Evolutionary conservation across 306 rosid species (phyloP), one percentile per base, ranked within the genome.

Genomic region (Cucurbita pepo): DNA sequence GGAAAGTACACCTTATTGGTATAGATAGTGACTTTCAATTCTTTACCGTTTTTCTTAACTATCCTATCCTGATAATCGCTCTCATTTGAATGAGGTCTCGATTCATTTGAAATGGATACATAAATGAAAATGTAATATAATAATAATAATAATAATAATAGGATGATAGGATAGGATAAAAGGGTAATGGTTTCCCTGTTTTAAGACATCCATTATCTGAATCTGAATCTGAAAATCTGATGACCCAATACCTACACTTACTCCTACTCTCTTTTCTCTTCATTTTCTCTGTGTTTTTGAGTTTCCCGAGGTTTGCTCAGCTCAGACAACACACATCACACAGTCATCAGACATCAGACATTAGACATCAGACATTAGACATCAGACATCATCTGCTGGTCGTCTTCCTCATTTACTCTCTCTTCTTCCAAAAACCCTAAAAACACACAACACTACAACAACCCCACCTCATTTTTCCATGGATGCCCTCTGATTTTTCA

Each of bases 231-330:
- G 34, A 30, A 48, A 77, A 78, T 73, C 25, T 75, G 78, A 60
- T 60, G 44, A 61, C 22, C 48, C 67, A 61, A 61, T 36, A 15
- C 67, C 67, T 61, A 61, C 18, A 61, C 19, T 37, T 61, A 61
- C 67, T 14, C 67, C 67, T 61, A 75, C 72, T 71, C 79, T 51
- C 5, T 14, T 51, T 1, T 51, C 19, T 7, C 7, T 3, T 57
- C 37, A 22, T 12, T 25, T 11, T 60, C 21, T 60, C 10, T 58
- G 9, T 43, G 47, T 43, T 43, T 10, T 45, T 10, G 50, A 91
- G 86, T 85, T 89, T 89, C 91, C 96, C 91, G 75, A 87, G 78
- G 85, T 50, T 59, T 57, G 40, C 85, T 87, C 90, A 61, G 67
- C 21, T 10, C 15, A 56, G 62, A 57, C 34, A 30, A 30, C 34